Evolutionary conservation across 1,284 basidiomycete genomes (phyloP), one percentile per base, ranked within the genome.

Genomic region (Pterula multifida): DNA sequence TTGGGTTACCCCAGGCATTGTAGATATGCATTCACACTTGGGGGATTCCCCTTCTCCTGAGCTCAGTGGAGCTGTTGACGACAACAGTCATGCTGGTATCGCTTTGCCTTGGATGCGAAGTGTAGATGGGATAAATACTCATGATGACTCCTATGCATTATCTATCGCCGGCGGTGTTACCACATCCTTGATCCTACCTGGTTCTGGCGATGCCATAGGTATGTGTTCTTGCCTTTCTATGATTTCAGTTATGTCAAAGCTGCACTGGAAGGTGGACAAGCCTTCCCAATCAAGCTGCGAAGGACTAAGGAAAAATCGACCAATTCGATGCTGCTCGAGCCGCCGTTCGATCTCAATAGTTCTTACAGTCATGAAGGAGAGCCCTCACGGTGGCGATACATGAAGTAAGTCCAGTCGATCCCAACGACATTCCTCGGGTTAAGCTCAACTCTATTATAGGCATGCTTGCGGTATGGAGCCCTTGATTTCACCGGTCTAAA

Each of bases 1-100:
- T 3, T 70, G 67, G 68, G 60, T 69, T 13, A 68, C 68, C 0
- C 67, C 68, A 23, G 68, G 68, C 11, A 68, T 73, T 39, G 69
- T 78, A 28, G 75, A 78, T 56, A 62, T 79, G 54, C 78, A 84
- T 60, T 76, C 75, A 3, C 80, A 82, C 53, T 59, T 79, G 17
- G 78, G 75, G 2, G 62, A 79, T 2, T 65, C 71, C 55, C 61
- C 72, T 23, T 56, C 68, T 1, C 78, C 78, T 48, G 44, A 2
- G 71, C 70, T 26, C 52, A 64, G 19, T 9, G 39, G 39, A 17
- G 39, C 39, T 2, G 57, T 61, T 19, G 68, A 71, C 53, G 60
- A 58, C 21, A 70, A 71, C 54, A 71, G 69, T 0, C 45, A 42
- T 58, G 26, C 58, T 70, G 55, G 68, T 66, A 0, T 64, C 65